These are phyloP conservation scores for Colletotrichum sansevieriae DNA, from an alignment of 2,329 filamentous ascomycete species.

Conservation along the genomic window DNA sequence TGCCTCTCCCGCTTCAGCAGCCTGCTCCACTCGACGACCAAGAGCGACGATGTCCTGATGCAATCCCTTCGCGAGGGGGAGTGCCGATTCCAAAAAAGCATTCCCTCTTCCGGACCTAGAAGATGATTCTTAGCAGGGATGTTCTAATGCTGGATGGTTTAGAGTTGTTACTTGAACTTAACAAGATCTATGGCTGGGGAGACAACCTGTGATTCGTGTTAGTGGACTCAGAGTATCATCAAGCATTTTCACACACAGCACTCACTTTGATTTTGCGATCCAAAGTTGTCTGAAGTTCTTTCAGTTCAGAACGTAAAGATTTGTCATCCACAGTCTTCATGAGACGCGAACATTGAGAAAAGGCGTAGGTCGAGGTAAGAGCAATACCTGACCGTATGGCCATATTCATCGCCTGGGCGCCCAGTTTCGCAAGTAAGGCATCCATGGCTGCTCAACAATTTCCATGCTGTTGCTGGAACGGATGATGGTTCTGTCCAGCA, in stretches of 20 bases:
- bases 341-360: slow-evolving; percentile 83
- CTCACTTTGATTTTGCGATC: slow-evolving; percentile 86
- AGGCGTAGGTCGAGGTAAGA: slow-evolving; percentile 87
- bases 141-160: background rate
- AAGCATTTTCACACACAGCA: slow-evolving; percentile 10
- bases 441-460: slow-evolving; percentile 70
- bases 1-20: slow-evolving; percentile 73
- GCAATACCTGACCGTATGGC: slow-evolving; percentile 89
- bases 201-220: slow-evolving; percentile 71
- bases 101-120: slow-evolving; percentile 67
- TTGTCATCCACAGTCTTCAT: slow-evolving; percentile 82
- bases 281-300: slow-evolving; percentile 77
- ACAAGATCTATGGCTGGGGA: slow-evolving; percentile 93
- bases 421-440: slow-evolving; percentile 65
- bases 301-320: slow-evolving; percentile 76
- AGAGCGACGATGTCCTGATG: slow-evolving; percentile 86
- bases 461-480: slow-evolving; percentile 25
- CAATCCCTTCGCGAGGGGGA: slow-evolving; percentile 84
- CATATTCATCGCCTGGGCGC: slow-evolving; percentile 87
- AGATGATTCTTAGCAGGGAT: slow-evolving; percentile 43
- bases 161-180: slow-evolving; percentile 78
- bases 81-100: slow-evolving; percentile 81
- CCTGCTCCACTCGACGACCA: slow-evolving; percentile 79
- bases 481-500: slow-evolving; percentile 7
- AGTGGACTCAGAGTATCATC: background rate